A percentile compares a stretch with the other conserved stretches of the same genome.
Conservation (phyloP, 1,139 yeast genomes). For the Kodamaea sp. region DNA sequence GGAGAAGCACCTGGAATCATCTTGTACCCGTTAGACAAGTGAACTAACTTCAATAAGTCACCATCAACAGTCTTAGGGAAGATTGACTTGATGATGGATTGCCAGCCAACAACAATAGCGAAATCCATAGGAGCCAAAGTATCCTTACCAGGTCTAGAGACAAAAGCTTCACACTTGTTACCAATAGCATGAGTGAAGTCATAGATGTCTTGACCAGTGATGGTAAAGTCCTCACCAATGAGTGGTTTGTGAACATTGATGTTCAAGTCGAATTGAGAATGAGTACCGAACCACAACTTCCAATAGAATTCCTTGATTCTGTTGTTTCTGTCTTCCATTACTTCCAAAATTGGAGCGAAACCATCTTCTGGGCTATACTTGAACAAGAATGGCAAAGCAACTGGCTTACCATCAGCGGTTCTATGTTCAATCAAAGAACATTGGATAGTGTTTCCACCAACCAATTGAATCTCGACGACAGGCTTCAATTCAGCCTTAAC, state of each 20-base stretch:
- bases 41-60: conserved; percentile 89
- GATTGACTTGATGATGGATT: conserved; percentile 92
- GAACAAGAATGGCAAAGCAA: conserved; percentile 73
- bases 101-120: conserved; percentile 98
- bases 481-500: conserved; percentile 69
- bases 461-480: conserved; percentile 61
- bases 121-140: conserved; percentile 98
- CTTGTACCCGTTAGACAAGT: conserved; percentile 89
- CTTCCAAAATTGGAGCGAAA: conserved; percentile 89
- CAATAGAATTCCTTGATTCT: conserved; percentile 96
- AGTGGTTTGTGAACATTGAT: conserved; percentile 68
- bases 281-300: conserved; percentile 90
- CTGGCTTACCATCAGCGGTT: conserved; percentile 72
- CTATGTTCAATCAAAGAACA: conserved; percentile 83
- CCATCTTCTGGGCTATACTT: conserved; percentile 81
- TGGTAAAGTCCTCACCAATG: conserved; percentile 65
- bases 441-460: conserved; percentile 50
- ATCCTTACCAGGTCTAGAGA: conserved; percentile 77
- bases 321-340: conserved; percentile 84
- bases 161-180: conserved; percentile 94
- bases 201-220: conserved; percentile 74
- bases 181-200: conserved; percentile 97
- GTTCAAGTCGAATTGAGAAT: conserved; percentile 52
- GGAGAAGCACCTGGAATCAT: conserved; percentile 93
- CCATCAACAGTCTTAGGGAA: conserved; percentile 97